Base-by-base conservation (phyloP, 2,329 filamentous ascomycete genomes). In the Dactylonectria macrodidyma region DNA sequence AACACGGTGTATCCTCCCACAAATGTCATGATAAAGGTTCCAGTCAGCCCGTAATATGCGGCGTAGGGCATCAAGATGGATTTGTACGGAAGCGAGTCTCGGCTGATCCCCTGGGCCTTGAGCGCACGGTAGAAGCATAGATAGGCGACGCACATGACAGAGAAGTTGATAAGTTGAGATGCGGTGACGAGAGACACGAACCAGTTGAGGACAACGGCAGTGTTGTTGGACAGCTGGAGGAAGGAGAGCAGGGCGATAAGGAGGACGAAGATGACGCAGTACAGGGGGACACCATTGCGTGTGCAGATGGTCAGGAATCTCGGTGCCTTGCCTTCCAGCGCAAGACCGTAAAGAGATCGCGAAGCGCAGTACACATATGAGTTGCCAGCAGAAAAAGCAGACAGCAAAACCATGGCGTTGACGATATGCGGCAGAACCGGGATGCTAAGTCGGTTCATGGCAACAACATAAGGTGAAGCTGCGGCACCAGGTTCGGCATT, bases 1-100 rank as follows among this genome's bases (percentile, higher is more conserved):
- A 95, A 96, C 1, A 95, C 92, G 0, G 90, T 87, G 70, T 95
- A 95, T 0, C 93, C 93, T 9, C 91, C 89, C 1, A 95, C 89
- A 72, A 95, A 90, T 0, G 90, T 88, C 90, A 95, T 95, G 70
- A 92, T 79, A 56, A 88, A 87, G 1, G 90, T 92, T 30, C 87
- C 89, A 0, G 83, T 77, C 6, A 94, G 81, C 0, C 89, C 90
- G 56, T 91, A 89, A 76, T 88, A 95, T 1, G 93, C 92, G 0
- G 89, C 86, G 73, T 90, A 95, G 2, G 93, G 93, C 82, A 95
- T 92, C 50, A 88, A 85, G 69, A 85, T 86, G 1, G 90, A 90
- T 70, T 87, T 90, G 82, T 94, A 95, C 0, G 92, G 92, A n/a
- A 95, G 81, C 0, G 85, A 86, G 44, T 90, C 85, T 6, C 92